Evolutionary conservation across 2,329 filamentous ascomycete genomes (phyloP).

Genomic region (Beauveria medogensis): DNA sequence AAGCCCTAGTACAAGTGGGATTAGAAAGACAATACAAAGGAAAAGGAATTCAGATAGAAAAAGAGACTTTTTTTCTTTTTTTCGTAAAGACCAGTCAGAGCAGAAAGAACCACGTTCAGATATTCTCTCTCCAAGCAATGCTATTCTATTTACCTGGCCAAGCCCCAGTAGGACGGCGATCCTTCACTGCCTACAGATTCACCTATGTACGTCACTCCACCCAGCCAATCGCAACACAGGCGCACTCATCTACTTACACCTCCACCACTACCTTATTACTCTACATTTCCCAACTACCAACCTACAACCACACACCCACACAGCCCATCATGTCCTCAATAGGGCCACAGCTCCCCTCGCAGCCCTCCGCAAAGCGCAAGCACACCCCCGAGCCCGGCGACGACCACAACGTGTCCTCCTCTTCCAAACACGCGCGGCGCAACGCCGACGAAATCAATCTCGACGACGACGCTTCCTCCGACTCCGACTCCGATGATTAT

Average conservation of each 20-base stretch:
- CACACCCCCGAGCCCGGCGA: slow-evolving; percentile 38
- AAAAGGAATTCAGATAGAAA: too few species aligned
- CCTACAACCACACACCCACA: slow-evolving; percentile 18
- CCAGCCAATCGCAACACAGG: slow-evolving; percentile 3
- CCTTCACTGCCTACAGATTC: background rate
- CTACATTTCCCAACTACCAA: background rate
- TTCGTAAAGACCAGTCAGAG: background rate
- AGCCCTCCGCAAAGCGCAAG: slow-evolving; percentile 55
- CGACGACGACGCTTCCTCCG: slow-evolving; percentile 28
- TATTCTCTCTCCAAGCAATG: background rate
- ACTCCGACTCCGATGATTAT: slow-evolving; percentile 32
- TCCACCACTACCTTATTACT: background rate
- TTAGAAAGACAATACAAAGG: too few species aligned
- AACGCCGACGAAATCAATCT: slow-evolving; percentile 43
- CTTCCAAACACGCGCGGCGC: slow-evolving; percentile 34
- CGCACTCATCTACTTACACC: background rate
- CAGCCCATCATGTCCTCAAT: slow-evolving; percentile 54
- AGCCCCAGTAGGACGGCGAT: background rate
- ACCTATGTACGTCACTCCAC: background rate
- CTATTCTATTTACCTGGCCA: background rate
- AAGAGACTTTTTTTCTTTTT: background rate
- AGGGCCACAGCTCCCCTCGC: slow-evolving; percentile 61
- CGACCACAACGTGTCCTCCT: slow-evolving; percentile 19
- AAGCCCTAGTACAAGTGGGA: too few species aligned
- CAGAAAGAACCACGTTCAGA: too few species aligned